Conservation (phyloP, 2,329 filamentous ascomycete genomes). For the Colletotrichum tofieldiae region DNA sequence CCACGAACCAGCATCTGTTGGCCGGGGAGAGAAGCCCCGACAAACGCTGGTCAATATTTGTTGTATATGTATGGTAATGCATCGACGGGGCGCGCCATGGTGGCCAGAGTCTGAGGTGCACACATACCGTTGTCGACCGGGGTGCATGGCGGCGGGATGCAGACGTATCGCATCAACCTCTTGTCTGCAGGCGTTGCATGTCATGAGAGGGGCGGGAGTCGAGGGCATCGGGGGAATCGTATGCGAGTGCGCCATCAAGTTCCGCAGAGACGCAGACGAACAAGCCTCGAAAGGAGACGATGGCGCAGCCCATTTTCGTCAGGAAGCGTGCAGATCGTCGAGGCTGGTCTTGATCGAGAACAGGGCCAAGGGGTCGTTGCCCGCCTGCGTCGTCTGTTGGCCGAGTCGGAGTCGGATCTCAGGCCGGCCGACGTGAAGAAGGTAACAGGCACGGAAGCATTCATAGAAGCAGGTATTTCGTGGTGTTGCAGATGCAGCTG, state of each 20-base stretch:
- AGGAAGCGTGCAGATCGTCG: slow-evolving; percentile 17
- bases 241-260: slow-evolving; percentile 15
- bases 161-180: slow-evolving; percentile 25
- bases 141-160: slow-evolving; percentile 25
- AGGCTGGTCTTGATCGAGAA: slow-evolving; percentile 6
- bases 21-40: neutral
- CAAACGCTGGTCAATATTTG: neutral
- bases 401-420: neutral
- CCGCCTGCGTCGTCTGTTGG: neutral
- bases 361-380: neutral
- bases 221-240: slow-evolving; percentile 22
- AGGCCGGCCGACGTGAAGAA: neutral
- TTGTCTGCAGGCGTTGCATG: slow-evolving; percentile 22
- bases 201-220: slow-evolving; percentile 13
- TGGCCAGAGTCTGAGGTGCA: neutral
- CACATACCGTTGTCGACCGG: neutral
- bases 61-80: neutral
- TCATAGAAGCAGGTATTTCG: neutral
- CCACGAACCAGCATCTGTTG: neutral
- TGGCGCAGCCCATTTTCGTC: slow-evolving; percentile 3
- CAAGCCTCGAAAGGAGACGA: neutral
- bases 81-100: neutral
- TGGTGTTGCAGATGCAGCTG: neutral
- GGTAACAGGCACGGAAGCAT: neutral
- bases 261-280: slow-evolving; percentile 16